phyloP scores from a whole-genome alignment of 2,329 filamentous ascomycete genomes.

The Lojkania enalia region DNA sequence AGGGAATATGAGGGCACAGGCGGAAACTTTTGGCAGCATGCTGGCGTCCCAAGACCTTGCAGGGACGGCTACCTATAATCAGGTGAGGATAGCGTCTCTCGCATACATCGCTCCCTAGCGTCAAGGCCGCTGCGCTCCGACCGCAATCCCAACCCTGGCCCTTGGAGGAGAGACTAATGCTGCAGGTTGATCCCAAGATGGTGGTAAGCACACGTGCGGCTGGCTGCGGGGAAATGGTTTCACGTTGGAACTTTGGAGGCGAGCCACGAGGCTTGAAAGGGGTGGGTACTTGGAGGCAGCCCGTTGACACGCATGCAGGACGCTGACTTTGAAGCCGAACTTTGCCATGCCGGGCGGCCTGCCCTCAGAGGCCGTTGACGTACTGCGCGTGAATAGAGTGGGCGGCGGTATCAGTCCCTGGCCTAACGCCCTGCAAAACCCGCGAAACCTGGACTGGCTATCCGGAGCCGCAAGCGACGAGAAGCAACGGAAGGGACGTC shows the following conservation, averaged over 20 bases:
- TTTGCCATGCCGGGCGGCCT: background rate
- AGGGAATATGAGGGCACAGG: constrained; percentile 14
- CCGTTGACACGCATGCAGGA: constrained; percentile 11
- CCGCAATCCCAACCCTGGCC: constrained; percentile 22
- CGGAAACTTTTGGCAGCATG: constrained; percentile 20
- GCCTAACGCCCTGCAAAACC: no score
- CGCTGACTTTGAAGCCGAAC: constrained; percentile 5
- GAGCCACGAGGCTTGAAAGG: constrained; percentile 18
- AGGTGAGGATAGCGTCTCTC: constrained; percentile 36
- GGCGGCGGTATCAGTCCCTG: background rate
- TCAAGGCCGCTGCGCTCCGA: constrained; percentile 12
- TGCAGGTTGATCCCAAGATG: constrained; percentile 34
- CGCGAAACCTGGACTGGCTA: background rate
- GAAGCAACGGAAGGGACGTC: background rate
- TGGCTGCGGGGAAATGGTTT: constrained; percentile 45
- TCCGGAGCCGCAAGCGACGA: background rate
- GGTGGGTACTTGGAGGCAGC: background rate
- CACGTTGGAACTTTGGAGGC: constrained; percentile 32
- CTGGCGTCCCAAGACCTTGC: constrained; percentile 29
- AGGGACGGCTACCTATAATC: constrained; percentile 41
- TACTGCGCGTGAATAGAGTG: background rate
- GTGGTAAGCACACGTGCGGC: constrained; percentile 42
- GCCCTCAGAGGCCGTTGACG: constrained; percentile 3
- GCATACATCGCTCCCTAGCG: constrained; percentile 15
- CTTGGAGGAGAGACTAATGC: constrained; percentile 25